Conservation (phyloP, 1,284 basidiomycete genomes). For the Ustanciosporium gigantosporum region DNA sequence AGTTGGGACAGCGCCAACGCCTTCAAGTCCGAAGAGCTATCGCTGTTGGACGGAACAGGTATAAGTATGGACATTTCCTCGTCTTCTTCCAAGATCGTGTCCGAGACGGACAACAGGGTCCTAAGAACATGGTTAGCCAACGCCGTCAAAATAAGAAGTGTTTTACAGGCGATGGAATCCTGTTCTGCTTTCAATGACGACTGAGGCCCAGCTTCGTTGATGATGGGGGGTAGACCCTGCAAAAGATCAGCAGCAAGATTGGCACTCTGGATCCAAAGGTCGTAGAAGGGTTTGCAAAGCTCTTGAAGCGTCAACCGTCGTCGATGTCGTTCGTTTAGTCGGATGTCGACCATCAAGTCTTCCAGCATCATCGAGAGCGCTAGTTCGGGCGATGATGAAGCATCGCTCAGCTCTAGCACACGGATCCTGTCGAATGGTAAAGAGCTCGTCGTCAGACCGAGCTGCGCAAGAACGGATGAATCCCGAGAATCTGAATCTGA, state of each 20-base stretch:
- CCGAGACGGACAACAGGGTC: slow-evolving; percentile 13
- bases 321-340: slow-evolving; percentile 3
- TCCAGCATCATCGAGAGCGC: slow-evolving; percentile 5
- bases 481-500: neutral
- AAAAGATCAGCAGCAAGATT: slow-evolving; percentile 12
- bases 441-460: neutral
- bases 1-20: slow-evolving; percentile 19
- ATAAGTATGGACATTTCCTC: slow-evolving; percentile 6
- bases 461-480: neutral
- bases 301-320: slow-evolving; percentile 19
- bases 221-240: neutral
- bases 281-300: slow-evolving; percentile 3
- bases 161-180: slow-evolving; percentile 14
- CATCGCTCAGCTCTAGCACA: slow-evolving; percentile 22
- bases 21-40: neutral
- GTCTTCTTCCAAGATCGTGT: slow-evolving; percentile 17
- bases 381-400: slow-evolving; percentile 15
- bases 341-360: slow-evolving; percentile 11
- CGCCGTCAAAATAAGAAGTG: slow-evolving; percentile 17
- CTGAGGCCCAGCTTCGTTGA: neutral
- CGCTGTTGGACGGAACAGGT: slow-evolving; percentile 1
- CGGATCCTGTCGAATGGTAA: slow-evolving; percentile 15
- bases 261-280: slow-evolving; percentile 14
- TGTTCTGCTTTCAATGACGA: neutral
- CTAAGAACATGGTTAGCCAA: slow-evolving; percentile 29